Base-by-base conservation (phyloP, 768 basidiomycete species). In the Mycena alexandri region DNA sequence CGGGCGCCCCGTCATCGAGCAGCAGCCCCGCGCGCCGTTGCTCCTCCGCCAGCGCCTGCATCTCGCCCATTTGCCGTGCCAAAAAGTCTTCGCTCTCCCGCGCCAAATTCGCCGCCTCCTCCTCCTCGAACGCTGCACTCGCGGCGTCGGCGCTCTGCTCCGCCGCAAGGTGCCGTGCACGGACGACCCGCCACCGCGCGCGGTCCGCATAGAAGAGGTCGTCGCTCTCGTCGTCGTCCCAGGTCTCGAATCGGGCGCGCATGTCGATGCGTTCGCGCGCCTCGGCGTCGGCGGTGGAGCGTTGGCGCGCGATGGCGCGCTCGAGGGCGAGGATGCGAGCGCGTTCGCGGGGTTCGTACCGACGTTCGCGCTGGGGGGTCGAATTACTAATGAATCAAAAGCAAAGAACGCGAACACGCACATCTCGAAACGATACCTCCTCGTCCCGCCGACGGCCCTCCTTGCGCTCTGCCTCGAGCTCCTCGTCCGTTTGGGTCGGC, bases 81-180 rank as follows among this genome's bases (percentile, higher is more conserved):
- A 98, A 84, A 86, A 99, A 98, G 69, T 90, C 92, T 78, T 98
- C 97, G 0, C 95, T 95, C 79, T 98, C 95, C 54, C 89, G 87
- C 41, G 94, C 89, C 24, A 98, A 84, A 71, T 94, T 93, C 75
- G 93, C 95, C 10, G 89, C 88, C 78, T 98, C 95, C 57, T 92
- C 91, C 51, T 91, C 90, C 79, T 98, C 96, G 65, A 90, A 90
- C 33, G 86, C 81, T 17, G 93, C 88, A 41, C 94, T 95, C 70
- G 93, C 90, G 17, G 89, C 87, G 78, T 99, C 96, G 1, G 92
- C 92, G 2, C 89, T 87, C 71, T 93, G 90, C 77, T 99, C 97
- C 10, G 90, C 84, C 38, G 87, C 80, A 3, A 97, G 85, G 42
- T 90, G 80, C 33, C 93, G 85, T 7, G 86, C 82, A 51, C 98